Base-by-base conservation (phyloP, 202 grass and related monocot species). In the Bolboschoenoplectus hybrid region DNA sequence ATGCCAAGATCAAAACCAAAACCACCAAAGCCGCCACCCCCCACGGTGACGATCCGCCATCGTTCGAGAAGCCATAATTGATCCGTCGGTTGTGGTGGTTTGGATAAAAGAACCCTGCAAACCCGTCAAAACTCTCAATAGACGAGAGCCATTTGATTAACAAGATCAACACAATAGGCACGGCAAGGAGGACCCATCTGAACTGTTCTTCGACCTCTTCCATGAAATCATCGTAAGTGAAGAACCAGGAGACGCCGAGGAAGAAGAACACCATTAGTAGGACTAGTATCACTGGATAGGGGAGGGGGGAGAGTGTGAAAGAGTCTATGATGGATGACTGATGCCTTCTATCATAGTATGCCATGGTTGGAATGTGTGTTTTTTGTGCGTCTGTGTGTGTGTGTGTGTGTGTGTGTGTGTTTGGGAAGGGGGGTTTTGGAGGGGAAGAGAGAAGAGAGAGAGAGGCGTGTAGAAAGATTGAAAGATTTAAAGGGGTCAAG, bases 231-330 rank as follows among this genome's bases (percentile, higher is more conserved):
- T 95, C 96, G 84, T 87, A 98, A 47, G 69, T 87, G 90, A 95
- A 94, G 91, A 90, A 98, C 96, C 90, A 95, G 7, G 91, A 94
- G 4, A 75, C 40, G n/a, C 93, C 71, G 49, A 98, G 91, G 81
- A 96, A 87, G 65, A 94, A 85, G 74, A 84, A 67, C 84, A 98
- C 90, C 89, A 98, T 90, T 0, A 86, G 44, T 85, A 98, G 93
- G 82, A 95, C 90, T 78, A 96, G 87, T 81, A 98, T 92, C 82
- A 98, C 96, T 70, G 96, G 96, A 85, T 90, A 98, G 3, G 96
- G 96, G 44, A 94, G 67, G 43, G 96, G 96, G 11, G 93, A 94
- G 68, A 98, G 91, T 76, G 91, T 94, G 90, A 98, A 95, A 81
- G 89, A 87, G 73, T 98, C 96, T 66, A 90, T n/a, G 69, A 98